Evolutionary conservation across 1,139 yeast genomes (phyloP).

Genomic region (Martiniozyma asiatica): DNA sequence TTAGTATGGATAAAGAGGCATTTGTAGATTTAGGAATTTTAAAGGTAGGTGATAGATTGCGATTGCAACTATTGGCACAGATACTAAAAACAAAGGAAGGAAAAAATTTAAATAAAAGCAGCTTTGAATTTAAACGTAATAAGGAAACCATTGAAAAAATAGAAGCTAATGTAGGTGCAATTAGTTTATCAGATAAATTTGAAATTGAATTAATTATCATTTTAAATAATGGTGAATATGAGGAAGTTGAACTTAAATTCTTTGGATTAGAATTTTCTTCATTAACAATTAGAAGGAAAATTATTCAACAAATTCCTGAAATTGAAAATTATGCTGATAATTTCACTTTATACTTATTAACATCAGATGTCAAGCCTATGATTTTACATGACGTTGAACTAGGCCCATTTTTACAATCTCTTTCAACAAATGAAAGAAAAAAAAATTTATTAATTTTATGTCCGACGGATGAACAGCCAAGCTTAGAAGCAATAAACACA

Average conservation of each 20-base stretch:
- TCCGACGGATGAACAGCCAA: conserved; percentile 50
- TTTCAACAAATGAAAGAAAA: conserved; percentile 30
- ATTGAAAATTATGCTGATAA: conserved; percentile 23
- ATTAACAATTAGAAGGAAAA: conserved; percentile 36
- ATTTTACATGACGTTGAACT: conserved; percentile 67
- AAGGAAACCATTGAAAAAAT: conserved; percentile 20
- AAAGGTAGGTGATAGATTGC: conserved; percentile 73
- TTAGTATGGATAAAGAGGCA: conserved; percentile 56
- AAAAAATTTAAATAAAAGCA: conserved; percentile 26
- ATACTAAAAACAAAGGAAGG: too few species aligned
- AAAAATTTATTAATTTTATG: conserved; percentile 66
- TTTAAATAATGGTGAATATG: not conserved
- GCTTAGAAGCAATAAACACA: conserved; percentile 53
- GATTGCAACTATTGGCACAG: conserved; percentile 44
- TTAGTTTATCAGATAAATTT: not conserved
- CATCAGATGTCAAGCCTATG: conserved; percentile 33
- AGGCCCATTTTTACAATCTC: conserved; percentile 70
- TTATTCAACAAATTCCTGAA: conserved; percentile 40
- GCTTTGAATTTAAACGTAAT: conserved; percentile 26
- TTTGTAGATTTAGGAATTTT: conserved; percentile 64
- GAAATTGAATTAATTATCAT: not conserved
- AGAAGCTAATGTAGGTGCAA: conserved; percentile 7
- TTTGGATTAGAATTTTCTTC: not conserved
- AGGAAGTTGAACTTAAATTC: conserved; percentile 1
- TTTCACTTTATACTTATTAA: conserved; percentile 31